These are phyloP conservation scores for Obba rivulosa DNA, from an alignment of 768 basidiomycete species.

Conservation along the genomic window DNA sequence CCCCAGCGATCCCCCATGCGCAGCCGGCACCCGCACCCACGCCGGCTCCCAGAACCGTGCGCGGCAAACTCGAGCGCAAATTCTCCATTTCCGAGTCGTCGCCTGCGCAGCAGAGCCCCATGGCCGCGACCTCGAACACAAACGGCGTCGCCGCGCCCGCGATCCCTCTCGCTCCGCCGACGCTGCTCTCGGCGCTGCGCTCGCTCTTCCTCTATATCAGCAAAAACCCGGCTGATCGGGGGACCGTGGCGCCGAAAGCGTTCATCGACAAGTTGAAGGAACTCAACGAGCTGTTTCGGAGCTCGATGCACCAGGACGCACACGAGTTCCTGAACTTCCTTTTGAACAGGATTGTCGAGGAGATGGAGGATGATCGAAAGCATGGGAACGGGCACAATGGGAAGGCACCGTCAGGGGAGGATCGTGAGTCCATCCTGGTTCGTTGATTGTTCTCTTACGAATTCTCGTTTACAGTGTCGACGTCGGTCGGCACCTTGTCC, in stretches of 20 bases:
- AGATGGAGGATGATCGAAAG: slow-evolving; percentile 71
- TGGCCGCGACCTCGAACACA: slow-evolving; percentile 20
- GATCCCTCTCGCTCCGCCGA: slow-evolving; percentile 58
- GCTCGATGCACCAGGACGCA: slow-evolving; percentile 94
- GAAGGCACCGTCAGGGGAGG: slow-evolving; percentile 37
- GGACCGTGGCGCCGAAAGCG: slow-evolving; percentile 83
- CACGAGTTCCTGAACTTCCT: slow-evolving; percentile 97
- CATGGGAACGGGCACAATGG: slow-evolving; percentile 11
- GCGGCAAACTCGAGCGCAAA: slow-evolving; percentile 58
- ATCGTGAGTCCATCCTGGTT: slow-evolving; percentile 46
- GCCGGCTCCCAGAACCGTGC: slow-evolving; percentile 28
- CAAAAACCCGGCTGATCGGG: slow-evolving; percentile 68
- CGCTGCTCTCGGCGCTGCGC: slow-evolving; percentile 87
- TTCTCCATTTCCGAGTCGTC: slow-evolving; percentile 27
- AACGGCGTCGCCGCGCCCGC: slow-evolving; percentile 31
- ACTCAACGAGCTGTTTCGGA: slow-evolving; percentile 86
- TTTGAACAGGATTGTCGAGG: slow-evolving; percentile 89
- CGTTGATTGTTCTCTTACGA: not conserved
- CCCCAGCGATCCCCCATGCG: slow-evolving; percentile 15
- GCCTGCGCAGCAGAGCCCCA: slow-evolving; percentile 13
- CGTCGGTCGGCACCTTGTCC: slow-evolving; percentile 52
- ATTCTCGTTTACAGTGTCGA: slow-evolving; percentile 44
- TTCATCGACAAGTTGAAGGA: slow-evolving; percentile 94
- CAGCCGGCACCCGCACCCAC: slow-evolving; percentile 30
- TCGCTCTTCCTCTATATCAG: slow-evolving; percentile 87